phyloP scores from a whole-genome alignment of 495 filamentous ascomycete species.

The Aspergillus biplanus region DNA sequence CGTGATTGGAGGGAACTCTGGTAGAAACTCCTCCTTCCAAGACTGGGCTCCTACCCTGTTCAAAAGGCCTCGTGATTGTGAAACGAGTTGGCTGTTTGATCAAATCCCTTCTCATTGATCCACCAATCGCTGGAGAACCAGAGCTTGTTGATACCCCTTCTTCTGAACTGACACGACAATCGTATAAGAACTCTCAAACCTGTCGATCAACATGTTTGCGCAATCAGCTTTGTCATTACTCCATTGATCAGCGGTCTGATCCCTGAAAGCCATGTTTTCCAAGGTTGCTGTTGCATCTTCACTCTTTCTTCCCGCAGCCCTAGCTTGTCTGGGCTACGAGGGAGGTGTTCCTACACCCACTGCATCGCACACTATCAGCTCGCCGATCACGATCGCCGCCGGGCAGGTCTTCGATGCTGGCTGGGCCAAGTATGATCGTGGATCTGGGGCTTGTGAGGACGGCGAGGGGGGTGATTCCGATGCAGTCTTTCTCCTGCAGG shows the following conservation, averaged over 20 bases:
- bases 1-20: conserved; percentile 15
- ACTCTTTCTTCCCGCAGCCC: conserved; percentile 16
- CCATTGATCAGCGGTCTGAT: conserved; percentile 5
- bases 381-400: conserved; percentile 21
- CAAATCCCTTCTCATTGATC: conserved; percentile 9
- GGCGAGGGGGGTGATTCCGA: conserved; percentile 21
- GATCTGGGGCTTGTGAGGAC: conserved; percentile 22
- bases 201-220: conserved; percentile 10
- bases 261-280: conserved; percentile 8
- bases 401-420: conserved; percentile 25
- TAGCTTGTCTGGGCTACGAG: conserved; percentile 26
- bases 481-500: conserved; percentile 24
- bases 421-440: conserved; percentile 28
- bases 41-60: not conserved
- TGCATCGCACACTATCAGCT: conserved; percentile 19
- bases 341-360: conserved; percentile 24
- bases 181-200: conserved; percentile 11
- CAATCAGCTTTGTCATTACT: conserved; percentile 6
- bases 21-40: not conserved
- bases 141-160: not conserved
- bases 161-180: not conserved
- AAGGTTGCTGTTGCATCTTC: conserved; percentile 13
- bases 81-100: conserved; percentile 6
- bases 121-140: conserved; percentile 9
- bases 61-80: conserved; percentile 17